These are phyloP conservation scores for Spongospora subterranea DNA, from an alignment of 208 protist species.

Conservation along the genomic window DNA sequence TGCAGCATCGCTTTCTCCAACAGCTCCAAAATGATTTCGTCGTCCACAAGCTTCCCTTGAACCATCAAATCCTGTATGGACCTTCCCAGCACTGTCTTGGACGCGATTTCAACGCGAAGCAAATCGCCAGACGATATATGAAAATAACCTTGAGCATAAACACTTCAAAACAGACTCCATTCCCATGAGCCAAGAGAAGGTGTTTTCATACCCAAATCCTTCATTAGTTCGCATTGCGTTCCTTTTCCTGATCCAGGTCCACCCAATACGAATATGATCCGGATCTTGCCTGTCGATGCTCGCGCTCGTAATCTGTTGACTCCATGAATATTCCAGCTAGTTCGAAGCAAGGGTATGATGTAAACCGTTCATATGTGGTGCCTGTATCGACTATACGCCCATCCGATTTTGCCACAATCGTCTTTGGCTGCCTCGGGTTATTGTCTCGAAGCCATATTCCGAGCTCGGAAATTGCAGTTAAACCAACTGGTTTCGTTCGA, in stretches of 20 bases:
- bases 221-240: conserved; percentile 72
- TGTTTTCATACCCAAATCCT: too few relatives aligned
- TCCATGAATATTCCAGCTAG: neutral
- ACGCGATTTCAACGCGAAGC: conserved; percentile 35
- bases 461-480: conserved; percentile 47
- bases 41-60: conserved; percentile 49
- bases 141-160: conserved; percentile 64
- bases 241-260: conserved; percentile 75
- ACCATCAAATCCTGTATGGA: conserved; percentile 20
- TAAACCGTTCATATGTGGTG: neutral
- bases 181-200: too few relatives aligned
- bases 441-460: conserved; percentile 48
- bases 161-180: neutral
- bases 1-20: neutral
- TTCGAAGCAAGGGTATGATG: too few relatives aligned
- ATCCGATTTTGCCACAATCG: neutral
- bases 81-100: conserved; percentile 14
- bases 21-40: conserved; percentile 58
- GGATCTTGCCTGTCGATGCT: neutral
- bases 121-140: conserved; percentile 60
- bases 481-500: conserved; percentile 59
- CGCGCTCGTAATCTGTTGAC: neutral
- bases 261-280: conserved; percentile 68
- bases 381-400: neutral
- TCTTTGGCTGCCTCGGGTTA: neutral